Percentiles rank a stretch among this genome's conserved stretches.
Conservation (phyloP, 495 filamentous ascomycete genomes). For the Neurospora discreta region DNA sequence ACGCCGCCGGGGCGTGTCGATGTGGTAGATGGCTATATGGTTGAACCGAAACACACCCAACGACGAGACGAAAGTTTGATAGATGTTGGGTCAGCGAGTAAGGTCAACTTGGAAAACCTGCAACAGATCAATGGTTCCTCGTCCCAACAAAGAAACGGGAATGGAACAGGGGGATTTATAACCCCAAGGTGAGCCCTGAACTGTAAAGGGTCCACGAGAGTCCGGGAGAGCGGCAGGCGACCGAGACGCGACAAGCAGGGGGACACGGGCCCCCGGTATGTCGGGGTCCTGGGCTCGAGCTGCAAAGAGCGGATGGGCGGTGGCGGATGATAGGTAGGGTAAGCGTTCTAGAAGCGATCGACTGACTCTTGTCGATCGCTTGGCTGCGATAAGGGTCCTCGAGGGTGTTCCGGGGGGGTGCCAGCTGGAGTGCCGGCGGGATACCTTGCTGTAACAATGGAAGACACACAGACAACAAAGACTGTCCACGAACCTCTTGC, state of each 20-base stretch:
- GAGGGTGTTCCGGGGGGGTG: not conserved
- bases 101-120: not conserved
- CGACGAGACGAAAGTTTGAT: not conserved
- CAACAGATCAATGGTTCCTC: not conserved
- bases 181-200: not conserved
- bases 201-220: conserved; percentile 3
- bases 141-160: not conserved
- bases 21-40: not conserved
- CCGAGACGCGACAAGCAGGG: not conserved
- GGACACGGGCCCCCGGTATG: not conserved
- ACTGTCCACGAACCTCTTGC: not conserved
- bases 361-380: conserved; percentile 4
- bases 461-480: not conserved
- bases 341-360: conserved; percentile 16
- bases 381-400: conserved; percentile 8
- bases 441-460: not conserved
- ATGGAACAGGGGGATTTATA: not conserved
- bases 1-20: not conserved
- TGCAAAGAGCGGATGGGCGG: not conserved
- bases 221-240: conserved; percentile 1
- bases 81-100: not conserved
- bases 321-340: conserved; percentile 7
- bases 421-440: not conserved
- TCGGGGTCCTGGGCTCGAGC: not conserved
- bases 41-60: not conserved